A percentile compares a stretch with the other conserved stretches of the same genome.
phyloP scores from a whole-genome alignment of 345 rosid genomes.

The Hirschfeldia incana region DNA sequence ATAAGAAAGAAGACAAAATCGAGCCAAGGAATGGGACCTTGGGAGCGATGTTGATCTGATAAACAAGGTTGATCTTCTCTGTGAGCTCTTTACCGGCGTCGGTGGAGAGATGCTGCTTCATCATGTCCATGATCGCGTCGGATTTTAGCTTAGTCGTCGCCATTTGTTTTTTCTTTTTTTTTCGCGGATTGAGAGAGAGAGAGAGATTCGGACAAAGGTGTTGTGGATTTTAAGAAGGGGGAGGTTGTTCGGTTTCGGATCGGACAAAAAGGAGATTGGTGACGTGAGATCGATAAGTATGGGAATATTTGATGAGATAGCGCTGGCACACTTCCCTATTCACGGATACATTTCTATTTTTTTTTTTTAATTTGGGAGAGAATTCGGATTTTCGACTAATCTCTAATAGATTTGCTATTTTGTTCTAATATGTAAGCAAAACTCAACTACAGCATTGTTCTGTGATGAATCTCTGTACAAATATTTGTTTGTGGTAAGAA shows the following conservation, averaged over 20 bases:
- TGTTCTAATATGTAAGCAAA: too few relatives aligned
- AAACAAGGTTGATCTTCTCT: slow-evolving; percentile 79
- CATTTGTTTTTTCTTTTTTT: slow-evolving; percentile 41
- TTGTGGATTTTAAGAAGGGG: slow-evolving; percentile 6
- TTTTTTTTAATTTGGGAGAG: not conserved
- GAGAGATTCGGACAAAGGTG: slow-evolving; percentile 9
- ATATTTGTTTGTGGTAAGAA: not conserved
- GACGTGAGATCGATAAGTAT: slow-evolving; percentile 42
- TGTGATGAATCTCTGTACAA: not conserved
- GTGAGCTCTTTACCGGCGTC: slow-evolving; percentile 66
- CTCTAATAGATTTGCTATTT: not conserved
- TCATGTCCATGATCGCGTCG: slow-evolving; percentile 61
- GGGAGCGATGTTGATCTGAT: slow-evolving; percentile 92
- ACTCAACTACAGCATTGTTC: not conserved
- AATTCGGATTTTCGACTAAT: not conserved
- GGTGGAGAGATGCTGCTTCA: slow-evolving; percentile 67
- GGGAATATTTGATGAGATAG: slow-evolving; percentile 18
- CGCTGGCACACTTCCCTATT: slow-evolving; percentile 39
- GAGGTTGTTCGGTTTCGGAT: not conserved
- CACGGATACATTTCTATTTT: not conserved
- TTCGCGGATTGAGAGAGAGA: not conserved
- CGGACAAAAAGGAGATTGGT: slow-evolving; percentile 29
- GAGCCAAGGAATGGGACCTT: slow-evolving; percentile 45
- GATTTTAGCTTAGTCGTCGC: slow-evolving; percentile 66
- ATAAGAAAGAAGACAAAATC: not conserved